These are phyloP conservation scores for Cladobotryum mycophilum DNA, from an alignment of 2,329 filamentous ascomycete genomes.

Conservation along the genomic window DNA sequence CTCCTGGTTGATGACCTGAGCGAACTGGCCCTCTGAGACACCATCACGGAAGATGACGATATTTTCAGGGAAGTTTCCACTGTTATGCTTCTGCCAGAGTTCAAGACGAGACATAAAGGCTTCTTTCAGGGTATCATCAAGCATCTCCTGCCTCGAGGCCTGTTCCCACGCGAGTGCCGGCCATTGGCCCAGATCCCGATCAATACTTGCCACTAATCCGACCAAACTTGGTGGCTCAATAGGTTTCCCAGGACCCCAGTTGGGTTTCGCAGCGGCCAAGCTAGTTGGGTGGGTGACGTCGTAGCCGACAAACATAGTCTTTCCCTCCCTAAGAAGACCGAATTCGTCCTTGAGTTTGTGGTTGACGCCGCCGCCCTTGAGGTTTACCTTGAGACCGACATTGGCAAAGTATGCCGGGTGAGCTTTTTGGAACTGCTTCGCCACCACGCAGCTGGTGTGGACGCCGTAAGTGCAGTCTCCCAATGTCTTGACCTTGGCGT, in stretches of 20 bases:
- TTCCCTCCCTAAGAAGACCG: conserved; percentile 54
- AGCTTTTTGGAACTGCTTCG: conserved; percentile 28
- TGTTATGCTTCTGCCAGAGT: conserved; percentile 58
- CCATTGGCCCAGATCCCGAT: conserved; percentile 67
- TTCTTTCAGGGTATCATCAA: conserved; percentile 48
- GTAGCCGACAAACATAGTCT: conserved; percentile 81
- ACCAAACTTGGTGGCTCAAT: conserved; percentile 63
- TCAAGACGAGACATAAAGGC: conserved; percentile 60
- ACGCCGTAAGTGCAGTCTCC: conserved; percentile 64
- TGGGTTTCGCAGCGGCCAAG: conserved; percentile 21
- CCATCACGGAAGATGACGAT: conserved; percentile 85
- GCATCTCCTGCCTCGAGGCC: conserved; percentile 61
- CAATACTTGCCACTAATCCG: conserved; percentile 71
- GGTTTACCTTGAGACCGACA: conserved; percentile 71
- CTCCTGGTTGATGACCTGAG: conserved; percentile 60
- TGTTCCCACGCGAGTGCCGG: conserved; percentile 69
- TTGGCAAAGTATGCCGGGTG: conserved; percentile 56
- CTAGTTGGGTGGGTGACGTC: conserved; percentile 86
- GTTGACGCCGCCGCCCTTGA: conserved; percentile 70
- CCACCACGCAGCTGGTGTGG: conserved; percentile 59
- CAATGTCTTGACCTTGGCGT: conserved; percentile 60
- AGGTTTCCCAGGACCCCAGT: conserved; percentile 14
- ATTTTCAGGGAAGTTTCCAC: conserved; percentile 54
- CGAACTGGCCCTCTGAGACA: conserved; percentile 81
- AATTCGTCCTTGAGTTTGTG: conserved; percentile 56